These are phyloP conservation scores for Tylopilus sp. DNA, from an alignment of 1,284 basidiomycete genomes.

Conservation along the genomic window DNA sequence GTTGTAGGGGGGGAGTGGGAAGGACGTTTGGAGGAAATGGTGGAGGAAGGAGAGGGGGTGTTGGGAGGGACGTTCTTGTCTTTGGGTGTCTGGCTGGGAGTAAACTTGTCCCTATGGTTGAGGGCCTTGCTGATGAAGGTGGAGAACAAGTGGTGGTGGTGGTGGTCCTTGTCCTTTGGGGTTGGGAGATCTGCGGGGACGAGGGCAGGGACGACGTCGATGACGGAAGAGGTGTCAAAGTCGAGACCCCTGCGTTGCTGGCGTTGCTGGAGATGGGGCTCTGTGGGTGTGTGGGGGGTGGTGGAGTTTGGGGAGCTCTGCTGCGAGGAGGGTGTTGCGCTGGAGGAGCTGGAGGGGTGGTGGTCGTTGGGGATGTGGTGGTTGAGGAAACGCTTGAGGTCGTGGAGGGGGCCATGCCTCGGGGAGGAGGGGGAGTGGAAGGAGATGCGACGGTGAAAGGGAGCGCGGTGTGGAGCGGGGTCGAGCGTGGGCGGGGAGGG, in stretches of 20 bases:
- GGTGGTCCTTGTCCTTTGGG: conserved; percentile 23
- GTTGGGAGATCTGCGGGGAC: conserved; percentile 15
- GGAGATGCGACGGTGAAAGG: conserved; percentile 24
- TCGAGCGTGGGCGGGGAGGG: not conserved
- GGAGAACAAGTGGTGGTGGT: conserved; percentile 11
- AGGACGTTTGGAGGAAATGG: conserved; percentile 24
- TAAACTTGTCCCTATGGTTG: conserved; percentile 18
- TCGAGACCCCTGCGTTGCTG: conserved; percentile 37
- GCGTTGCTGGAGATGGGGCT: conserved; percentile 34
- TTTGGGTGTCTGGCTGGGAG: conserved; percentile 13
- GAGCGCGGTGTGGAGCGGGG: conserved; percentile 13
- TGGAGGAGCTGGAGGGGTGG: conserved; percentile 18
- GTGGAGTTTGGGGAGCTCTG: conserved; percentile 26
- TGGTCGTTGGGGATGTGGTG: conserved; percentile 65
- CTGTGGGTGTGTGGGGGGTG: conserved; percentile 35
- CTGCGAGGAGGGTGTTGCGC: conserved; percentile 18
- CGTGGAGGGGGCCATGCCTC: conserved; percentile 72
- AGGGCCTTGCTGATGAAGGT: conserved; percentile 23
- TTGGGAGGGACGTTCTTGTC: conserved; percentile 20
- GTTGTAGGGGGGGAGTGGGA: conserved; percentile 31
- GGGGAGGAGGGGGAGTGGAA: conserved; percentile 22
- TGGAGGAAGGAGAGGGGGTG: conserved; percentile 35
- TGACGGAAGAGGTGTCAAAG: conserved; percentile 37
- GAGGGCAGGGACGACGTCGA: conserved; percentile 32
- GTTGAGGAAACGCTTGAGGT: conserved; percentile 90